A percentile compares a stretch with the other conserved stretches of the same genome.
These are phyloP conservation scores for Sarocladiaceae sp. DNA, from an alignment of 2,329 filamentous ascomycete genomes.

Conservation along the genomic window DNA sequence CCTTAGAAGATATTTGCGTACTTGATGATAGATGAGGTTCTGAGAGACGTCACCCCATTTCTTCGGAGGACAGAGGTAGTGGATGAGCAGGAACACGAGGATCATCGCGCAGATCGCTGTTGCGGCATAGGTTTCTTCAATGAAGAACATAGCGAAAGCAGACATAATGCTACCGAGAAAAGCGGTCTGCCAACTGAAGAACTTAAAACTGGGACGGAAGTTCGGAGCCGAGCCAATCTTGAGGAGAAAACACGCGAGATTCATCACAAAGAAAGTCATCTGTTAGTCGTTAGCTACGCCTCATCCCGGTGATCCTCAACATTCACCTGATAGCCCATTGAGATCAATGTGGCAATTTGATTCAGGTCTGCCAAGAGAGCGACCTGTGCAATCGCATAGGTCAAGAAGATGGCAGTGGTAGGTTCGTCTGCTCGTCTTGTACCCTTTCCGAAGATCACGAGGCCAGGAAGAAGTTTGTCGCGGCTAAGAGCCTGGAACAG, in stretches of 20 bases:
- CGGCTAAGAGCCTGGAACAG: slow-evolving; percentile 76
- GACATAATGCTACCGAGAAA: slow-evolving; percentile 68
- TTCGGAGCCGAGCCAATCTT: slow-evolving; percentile 86
- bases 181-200: slow-evolving; percentile 83
- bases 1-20: slow-evolving; percentile 80
- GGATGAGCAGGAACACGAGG: slow-evolving; percentile 75
- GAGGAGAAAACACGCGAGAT: slow-evolving; percentile 78
- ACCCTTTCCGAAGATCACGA: slow-evolving; percentile 68
- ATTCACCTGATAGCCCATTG: slow-evolving; percentile 74
- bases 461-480: slow-evolving; percentile 71
- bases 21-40: slow-evolving; percentile 78
- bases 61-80: slow-evolving; percentile 79
- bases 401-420: slow-evolving; percentile 67
- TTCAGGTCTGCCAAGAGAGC: slow-evolving; percentile 81
- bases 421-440: slow-evolving; percentile 69
- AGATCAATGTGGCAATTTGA: slow-evolving; percentile 82
- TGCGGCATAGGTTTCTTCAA: slow-evolving; percentile 73
- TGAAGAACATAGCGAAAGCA: slow-evolving; percentile 81
- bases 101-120: slow-evolving; percentile 68
- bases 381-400: slow-evolving; percentile 68
- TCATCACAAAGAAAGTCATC: slow-evolving; percentile 89
- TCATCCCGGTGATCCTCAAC: neutral
- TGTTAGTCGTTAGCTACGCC: slow-evolving; percentile 18
- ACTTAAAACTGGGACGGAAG: slow-evolving; percentile 81
- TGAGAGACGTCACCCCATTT: slow-evolving; percentile 88